Evolutionary conservation across 2,329 filamentous ascomycete species (phyloP), one percentile per base, ranked within the genome.

Genomic region (Colletotrichum tofieldiae): DNA sequence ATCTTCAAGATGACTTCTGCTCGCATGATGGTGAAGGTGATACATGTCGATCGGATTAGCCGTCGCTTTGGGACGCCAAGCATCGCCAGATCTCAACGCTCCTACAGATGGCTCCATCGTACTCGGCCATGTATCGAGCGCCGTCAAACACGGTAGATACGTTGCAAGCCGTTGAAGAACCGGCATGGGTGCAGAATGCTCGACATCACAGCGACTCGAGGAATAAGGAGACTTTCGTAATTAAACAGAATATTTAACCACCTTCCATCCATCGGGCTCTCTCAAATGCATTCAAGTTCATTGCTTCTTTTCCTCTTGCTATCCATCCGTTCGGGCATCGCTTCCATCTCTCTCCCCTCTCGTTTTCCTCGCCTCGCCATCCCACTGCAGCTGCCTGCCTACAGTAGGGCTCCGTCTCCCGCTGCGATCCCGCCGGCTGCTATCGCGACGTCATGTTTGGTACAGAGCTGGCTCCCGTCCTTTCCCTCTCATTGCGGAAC

Each of bases 171-270:
- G 23, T 64, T n/a, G 5, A 9, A 41, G 23, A 52, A 64, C 35
- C 9, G 23, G 37, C 11, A n/a, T 14, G 16, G 12, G 18, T 41
- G 1, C 5, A 29, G 1, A 43, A 32, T 37, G 23, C 39, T 26
- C 45, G 6, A 5, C 23, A 8, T 39, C 54, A 55, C 45, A 20
- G 47, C 14, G 45, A 26, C 59, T 45, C n/a, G 39, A 59, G 23
- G 37, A 64, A 60, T 60, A 69, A 72, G 59, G 69, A 72, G 54
- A 74, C 65, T 75, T 72, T 75, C 73, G 65, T 75, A 71, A 75
- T 75, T 75, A 75, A 72, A 74, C 71, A 73, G 61, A 68, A 69
- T 75, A 75, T 75, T 60, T 55, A 67, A 58, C 73, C 73, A 58
- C 73, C 71, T 64, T 68, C 60, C 67, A 55, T 71, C 71, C 62